A percentile compares a stretch with the other conserved stretches of the same genome.
Evolutionary conservation across 768 basidiomycete species (phyloP).

Genomic region (Cubamyces lactineus): DNA sequence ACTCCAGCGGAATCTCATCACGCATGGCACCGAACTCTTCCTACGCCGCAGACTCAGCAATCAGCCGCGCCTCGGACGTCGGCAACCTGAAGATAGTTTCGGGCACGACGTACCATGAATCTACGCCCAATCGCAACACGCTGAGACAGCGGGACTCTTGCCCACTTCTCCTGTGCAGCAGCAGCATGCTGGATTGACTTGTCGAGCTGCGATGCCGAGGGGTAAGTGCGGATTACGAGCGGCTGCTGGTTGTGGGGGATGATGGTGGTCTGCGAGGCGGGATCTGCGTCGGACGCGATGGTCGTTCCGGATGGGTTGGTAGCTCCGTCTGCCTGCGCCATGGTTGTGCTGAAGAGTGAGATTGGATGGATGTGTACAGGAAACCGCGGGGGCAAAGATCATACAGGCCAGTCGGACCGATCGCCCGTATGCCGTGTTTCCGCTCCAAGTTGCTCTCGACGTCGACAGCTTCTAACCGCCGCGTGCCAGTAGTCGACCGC

Average conservation of each 20-base stretch:
- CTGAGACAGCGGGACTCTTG: conserved; percentile 56
- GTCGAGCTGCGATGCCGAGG: conserved; percentile 62
- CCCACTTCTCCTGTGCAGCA: conserved; percentile 78
- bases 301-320: conserved; percentile 9
- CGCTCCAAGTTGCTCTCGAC: too few relatives aligned
- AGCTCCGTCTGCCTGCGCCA: background rate
- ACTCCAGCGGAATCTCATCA: conserved; percentile 71
- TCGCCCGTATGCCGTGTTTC: too few relatives aligned
- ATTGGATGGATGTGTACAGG: background rate
- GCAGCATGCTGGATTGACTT: conserved; percentile 56
- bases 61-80: background rate
- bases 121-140: conserved; percentile 71
- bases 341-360: background rate
- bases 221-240: conserved; percentile 68
- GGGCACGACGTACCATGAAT: conserved; percentile 62
- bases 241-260: conserved; percentile 79
- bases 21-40: conserved; percentile 53
- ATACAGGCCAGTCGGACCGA: too few relatives aligned
- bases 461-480: too few relatives aligned
- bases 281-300: conserved; percentile 9
- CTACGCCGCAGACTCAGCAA: conserved; percentile 42
- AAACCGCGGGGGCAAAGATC: background rate
- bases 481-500: too few relatives aligned
- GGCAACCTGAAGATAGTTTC: background rate
- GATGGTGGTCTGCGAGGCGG: conserved; percentile 72